Evolutionary conservation across 345 rosid genomes (phyloP), one percentile per base, ranked within the genome.

Genomic region (Rhodamnia argentea): DNA sequence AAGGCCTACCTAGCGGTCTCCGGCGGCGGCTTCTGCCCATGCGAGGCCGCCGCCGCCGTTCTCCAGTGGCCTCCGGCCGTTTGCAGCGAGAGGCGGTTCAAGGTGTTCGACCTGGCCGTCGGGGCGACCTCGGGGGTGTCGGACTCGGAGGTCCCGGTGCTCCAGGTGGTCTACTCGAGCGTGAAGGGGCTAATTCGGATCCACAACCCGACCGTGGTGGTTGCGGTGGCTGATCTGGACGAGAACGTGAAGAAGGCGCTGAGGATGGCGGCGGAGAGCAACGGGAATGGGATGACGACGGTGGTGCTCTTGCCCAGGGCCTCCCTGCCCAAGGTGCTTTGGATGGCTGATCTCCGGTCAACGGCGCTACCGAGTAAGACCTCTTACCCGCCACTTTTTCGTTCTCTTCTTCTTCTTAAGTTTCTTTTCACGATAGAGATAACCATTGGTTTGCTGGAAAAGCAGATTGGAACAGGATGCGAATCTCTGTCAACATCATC

Each of bases 331-430:
- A 96, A 95, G 90, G 97, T 93, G 90, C 92, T 97, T 13, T 97
- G 99, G 99, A 97, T 96, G 99, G 95, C 99, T 87, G 98, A 96
- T 91, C 93, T 97, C 29, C 94, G 98, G 91, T 88, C 99, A 86
- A 93, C 99, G 54, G 96, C 99, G 87, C 88, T 97, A 91, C 96
- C 99, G 87, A 91, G 99, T 97, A 96, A 94, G 96, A 84, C 47
- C 85, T 37, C 47, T 37, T 1, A 37, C 81, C 10, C 14, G 11
- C 52, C 11, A 51, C 52, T 12, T 51, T 51, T 50, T 10, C 10
- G 3, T 10, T 50, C 13, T 51, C 52, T 51, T 51, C 52, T 12
- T 51, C 52, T 51, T 51, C 52, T 51, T 51, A 37, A 37, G 40
- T 37, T 37, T 37, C 51, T 12, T 51, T 10, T 51, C 13, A 37